Evolutionary conservation across 768 basidiomycete species (phyloP).

Genomic region (Amanita rubescens): DNA sequence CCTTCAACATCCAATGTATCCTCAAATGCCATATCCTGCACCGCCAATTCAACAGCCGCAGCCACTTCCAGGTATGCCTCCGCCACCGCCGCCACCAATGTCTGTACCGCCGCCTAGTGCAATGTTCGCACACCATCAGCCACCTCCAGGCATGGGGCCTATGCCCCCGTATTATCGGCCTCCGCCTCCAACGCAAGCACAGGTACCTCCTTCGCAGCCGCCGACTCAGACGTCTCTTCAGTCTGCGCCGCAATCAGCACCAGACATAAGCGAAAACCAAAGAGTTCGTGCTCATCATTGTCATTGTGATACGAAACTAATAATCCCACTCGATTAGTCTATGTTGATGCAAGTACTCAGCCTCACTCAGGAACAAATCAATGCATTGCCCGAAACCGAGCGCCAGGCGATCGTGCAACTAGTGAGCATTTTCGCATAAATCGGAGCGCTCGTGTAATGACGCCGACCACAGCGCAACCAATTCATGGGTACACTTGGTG

Average conservation of each 20-base stretch:
- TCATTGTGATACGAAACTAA: slow-evolving; percentile 5
- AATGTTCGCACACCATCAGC: slow-evolving; percentile 25
- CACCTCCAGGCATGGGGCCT: slow-evolving; percentile 23
- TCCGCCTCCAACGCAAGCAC: slow-evolving; percentile 23
- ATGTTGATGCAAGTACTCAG: slow-evolving; percentile 85
- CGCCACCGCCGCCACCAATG: slow-evolving; percentile 23
- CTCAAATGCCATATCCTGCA: slow-evolving; percentile 23
- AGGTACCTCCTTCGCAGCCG: slow-evolving; percentile 20
- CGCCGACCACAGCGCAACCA: slow-evolving; percentile 25
- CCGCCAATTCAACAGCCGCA: slow-evolving; percentile 27
- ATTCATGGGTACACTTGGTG: slow-evolving; percentile 27
- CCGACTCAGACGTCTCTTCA: slow-evolving; percentile 23
- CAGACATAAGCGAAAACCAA: slow-evolving; percentile 46
- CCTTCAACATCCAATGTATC: slow-evolving; percentile 47
- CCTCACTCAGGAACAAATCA: slow-evolving; percentile 78
- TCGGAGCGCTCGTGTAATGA: neutral
- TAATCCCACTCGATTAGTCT: slow-evolving; percentile 31
- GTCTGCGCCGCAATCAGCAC: slow-evolving; percentile 10
- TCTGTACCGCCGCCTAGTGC: slow-evolving; percentile 27
- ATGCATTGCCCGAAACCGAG: slow-evolving; percentile 70
- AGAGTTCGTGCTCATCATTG: slow-evolving; percentile 23
- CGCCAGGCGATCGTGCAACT: slow-evolving; percentile 74
- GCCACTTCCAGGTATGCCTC: slow-evolving; percentile 23
- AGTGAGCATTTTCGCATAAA: slow-evolving; percentile 30
- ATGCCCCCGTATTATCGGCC: slow-evolving; percentile 29